Conservation (phyloP, 1,284 basidiomycete species). For the Lentinula novae-zelandiae region DNA sequence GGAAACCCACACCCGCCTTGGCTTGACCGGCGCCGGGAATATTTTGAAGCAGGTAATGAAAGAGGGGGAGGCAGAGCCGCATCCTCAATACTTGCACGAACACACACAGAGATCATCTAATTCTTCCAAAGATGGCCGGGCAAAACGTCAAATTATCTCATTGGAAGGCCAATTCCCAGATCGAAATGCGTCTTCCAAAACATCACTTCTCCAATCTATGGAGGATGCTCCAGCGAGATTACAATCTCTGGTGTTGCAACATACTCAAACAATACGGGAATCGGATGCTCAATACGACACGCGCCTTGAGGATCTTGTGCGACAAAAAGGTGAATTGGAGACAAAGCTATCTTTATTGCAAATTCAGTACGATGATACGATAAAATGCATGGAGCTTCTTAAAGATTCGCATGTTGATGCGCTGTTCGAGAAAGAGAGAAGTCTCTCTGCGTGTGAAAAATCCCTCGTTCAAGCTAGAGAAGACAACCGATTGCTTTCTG, state of each 20-base stretch:
- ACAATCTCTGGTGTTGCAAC: not conserved
- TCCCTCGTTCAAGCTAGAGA: not conserved
- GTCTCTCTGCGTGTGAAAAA: not conserved
- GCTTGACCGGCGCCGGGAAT: not conserved
- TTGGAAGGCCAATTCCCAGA: too few relatives aligned
- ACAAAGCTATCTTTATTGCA: not conserved
- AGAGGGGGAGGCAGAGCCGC: not conserved
- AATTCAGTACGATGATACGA: not conserved
- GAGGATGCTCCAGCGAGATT: not conserved
- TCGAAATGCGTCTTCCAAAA: not conserved
- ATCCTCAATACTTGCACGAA: not conserved
- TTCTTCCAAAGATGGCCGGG: not conserved
- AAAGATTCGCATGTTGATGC: not conserved
- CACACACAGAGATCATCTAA: not conserved
- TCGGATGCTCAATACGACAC: not conserved
- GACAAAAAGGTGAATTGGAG: not conserved
- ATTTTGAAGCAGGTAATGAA: not conserved
- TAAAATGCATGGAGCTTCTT: not conserved
- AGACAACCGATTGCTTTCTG: not conserved
- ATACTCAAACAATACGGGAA: not conserved
- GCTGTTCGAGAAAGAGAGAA: not conserved
- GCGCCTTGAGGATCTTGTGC: not conserved
- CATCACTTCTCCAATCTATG: not conserved
- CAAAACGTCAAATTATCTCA: too few relatives aligned
- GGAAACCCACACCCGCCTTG: not conserved